These are phyloP conservation scores for Trichosanthes truncata DNA, from an alignment of 306 rosid genomes.

Conservation along the genomic window DNA sequence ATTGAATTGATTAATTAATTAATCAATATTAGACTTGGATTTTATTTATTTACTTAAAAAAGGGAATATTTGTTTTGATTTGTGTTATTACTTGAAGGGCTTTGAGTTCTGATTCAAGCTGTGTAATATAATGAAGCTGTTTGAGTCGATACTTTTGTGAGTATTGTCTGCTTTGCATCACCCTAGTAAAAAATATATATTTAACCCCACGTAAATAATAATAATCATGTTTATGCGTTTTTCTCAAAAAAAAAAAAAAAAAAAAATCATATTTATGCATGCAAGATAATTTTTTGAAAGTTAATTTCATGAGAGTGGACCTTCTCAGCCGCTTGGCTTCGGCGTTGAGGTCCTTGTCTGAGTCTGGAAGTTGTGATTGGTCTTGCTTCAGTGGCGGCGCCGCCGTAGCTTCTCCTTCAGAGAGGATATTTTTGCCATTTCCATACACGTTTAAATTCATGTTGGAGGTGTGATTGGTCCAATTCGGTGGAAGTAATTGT, in stretches of 20 bases:
- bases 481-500: not conserved
- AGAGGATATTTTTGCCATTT: not conserved
- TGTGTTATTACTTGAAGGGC: constrained; percentile 15
- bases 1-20: not conserved
- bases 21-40: not conserved
- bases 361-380: not conserved
- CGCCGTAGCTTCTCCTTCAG: not conserved
- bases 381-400: not conserved
- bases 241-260: not conserved
- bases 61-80: not conserved
- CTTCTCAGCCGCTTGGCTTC: constrained; percentile 5
- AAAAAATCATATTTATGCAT: not conserved
- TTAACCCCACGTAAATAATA: not conserved
- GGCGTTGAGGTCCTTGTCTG: not conserved
- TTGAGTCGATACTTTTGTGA: constrained; percentile 20
- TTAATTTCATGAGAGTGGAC: not conserved
- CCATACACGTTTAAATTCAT: not conserved
- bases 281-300: not conserved
- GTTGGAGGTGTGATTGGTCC: not conserved
- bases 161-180: constrained; percentile 17
- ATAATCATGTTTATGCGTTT: too few relatives aligned
- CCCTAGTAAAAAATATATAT: not conserved
- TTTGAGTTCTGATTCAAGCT: constrained; percentile 16
- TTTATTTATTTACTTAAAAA: not conserved
- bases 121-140: not conserved